Evolutionary conservation across 495 filamentous ascomycete genomes (phyloP), one percentile per base, ranked within the genome.

Genomic region (Penicillium roqueforti): DNA sequence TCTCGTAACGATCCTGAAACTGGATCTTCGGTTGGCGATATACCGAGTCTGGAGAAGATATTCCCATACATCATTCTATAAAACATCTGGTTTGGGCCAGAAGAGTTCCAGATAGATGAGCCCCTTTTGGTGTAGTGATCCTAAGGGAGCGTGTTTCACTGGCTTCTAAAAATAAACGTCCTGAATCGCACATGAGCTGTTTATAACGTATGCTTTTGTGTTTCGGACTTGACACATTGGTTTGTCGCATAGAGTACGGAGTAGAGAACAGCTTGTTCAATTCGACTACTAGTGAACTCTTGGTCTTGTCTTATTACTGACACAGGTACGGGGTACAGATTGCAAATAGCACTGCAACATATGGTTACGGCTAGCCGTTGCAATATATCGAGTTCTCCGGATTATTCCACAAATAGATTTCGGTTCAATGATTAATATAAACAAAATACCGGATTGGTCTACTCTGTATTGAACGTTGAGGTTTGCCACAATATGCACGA

Each of bases 1-100:
- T 31, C 32, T 39, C 41, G 40, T 40, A 41, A 44, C 54, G 1
- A 54, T 43, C 44, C 40, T 61, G 58, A 61, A 58, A 61, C 58
- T 54, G 26, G 55, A 43, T 45, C 44, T 34, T 34, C 47, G 37
- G n/a, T 29, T 20, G 1, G 22, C 9, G 25, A 38, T 25, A 22
- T 38, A 7, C 46, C 20, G 29, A 38, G 13, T 18, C 32, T 29
- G 47, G 47, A 26, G 47, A 38, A 7, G 34, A 31, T 46, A 43
- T 43, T 43, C 41, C 34, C 26, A 11, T 36, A 39, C 26, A 31
- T 31, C 28, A 31, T 4, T 10, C 10, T 31, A 10, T 31, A 11
- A 23, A n/a, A 34, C 37, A 23, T 13, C 14, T 36, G 7, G 29
- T 3, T 36, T 48, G 26, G 32, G 29, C 48, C 26, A 50, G 23